These are phyloP conservation scores for Neurospora sp. DNA, from an alignment of 495 filamentous ascomycete genomes.

Conservation along the genomic window DNA sequence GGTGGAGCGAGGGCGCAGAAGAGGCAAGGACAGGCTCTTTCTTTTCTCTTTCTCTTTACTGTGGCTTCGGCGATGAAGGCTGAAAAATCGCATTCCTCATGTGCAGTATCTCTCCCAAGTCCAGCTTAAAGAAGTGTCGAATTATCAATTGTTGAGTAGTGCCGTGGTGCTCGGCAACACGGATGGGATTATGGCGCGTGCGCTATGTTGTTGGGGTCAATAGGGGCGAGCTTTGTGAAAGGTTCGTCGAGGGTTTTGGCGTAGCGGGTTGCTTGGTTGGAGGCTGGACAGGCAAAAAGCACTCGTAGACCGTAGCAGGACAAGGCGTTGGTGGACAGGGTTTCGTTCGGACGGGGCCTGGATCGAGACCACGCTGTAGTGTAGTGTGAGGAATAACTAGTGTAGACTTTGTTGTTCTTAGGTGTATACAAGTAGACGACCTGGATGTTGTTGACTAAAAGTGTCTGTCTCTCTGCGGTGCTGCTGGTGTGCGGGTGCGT, in stretches of 20 bases:
- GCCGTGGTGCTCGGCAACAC: background rate
- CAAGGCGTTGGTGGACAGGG: background rate
- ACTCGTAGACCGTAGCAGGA: background rate
- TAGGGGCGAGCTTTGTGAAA: background rate
- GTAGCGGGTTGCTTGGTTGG: background rate
- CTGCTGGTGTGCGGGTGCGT: background rate
- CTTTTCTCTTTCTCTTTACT: background rate
- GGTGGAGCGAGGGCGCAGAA: background rate
- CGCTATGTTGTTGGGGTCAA: background rate
- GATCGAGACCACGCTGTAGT: background rate
- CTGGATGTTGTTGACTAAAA: background rate
- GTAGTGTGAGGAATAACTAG: background rate
- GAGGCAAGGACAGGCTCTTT: background rate
- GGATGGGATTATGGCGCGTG: background rate
- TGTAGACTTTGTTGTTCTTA: background rate
- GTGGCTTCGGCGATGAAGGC: background rate
- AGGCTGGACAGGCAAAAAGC: background rate
- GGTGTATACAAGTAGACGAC: background rate
- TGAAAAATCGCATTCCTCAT: slow-evolving; percentile 1
- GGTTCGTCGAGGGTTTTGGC: background rate
- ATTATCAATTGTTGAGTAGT: background rate
- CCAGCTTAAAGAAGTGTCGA: background rate
- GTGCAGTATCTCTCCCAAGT: background rate
- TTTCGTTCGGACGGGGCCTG: background rate
- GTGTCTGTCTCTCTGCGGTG: background rate